Base-by-base conservation (phyloP, 805 yeast genomes). In the Candida wancherniae region DNA sequence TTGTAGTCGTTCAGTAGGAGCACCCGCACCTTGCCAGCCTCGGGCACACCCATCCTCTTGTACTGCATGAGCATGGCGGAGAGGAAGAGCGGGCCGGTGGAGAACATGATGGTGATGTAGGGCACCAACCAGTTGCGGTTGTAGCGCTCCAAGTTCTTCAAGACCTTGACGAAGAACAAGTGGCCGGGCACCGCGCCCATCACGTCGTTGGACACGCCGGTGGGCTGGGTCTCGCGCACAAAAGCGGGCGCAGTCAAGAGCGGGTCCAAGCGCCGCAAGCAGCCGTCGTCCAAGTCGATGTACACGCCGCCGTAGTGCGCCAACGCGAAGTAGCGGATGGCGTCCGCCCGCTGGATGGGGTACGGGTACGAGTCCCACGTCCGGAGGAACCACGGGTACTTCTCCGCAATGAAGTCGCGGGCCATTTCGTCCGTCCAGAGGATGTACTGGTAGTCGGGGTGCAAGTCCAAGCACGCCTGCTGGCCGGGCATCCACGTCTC, bases 351-450 rank as follows among this genome's bases (percentile, higher is more conserved):
- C 64, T 85, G 78, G 43, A 88, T 88, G 9, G 88, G 86, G 51
- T 77, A 86, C 24, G 71, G 73, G 51, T 88, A 88, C 15, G 69
- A 56, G 47, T 84, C 90, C 69, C 81, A 88, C 2, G 90, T 80
- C 7, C 68, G 57, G 33, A 87, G 59, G 52, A 87, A 88, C 96
- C 96, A 88, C 2, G 90, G 82, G 52, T 80, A 88, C 43, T 84
- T 73, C 48, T 80, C 79, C 16, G 73, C 67, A 39, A 88, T 84
- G 50, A 88, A 88, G 27, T 80, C 77, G 33, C 84, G 67, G 6
- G 94, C 72, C 77, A 72, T 77, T 29, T 74, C 82, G 57, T 87
- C 96, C 4, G 96, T 88, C 97, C 97, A 87, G 20, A 87, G 57
- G 26, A 80, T 79, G 58, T 87, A 87, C 55, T 84, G 78, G 52